Evolutionary conservation across 2,329 filamentous ascomycete genomes (phyloP).

Genomic region (Clarireedia hainanense): DNA sequence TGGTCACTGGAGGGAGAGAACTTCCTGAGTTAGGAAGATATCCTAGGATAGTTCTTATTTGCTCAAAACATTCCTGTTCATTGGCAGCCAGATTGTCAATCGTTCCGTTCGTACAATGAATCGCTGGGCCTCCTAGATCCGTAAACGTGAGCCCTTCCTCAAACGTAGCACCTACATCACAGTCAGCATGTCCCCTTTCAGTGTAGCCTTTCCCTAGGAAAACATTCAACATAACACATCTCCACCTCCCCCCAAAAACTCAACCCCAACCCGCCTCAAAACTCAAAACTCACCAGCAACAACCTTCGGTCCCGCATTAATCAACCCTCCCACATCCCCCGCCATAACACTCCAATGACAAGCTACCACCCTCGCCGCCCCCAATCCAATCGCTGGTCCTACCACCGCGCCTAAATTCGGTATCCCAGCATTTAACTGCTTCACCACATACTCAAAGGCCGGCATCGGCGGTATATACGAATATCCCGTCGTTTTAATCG

Average conservation of each 20-base stretch:
- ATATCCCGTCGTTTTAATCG: slow-evolving; percentile 46
- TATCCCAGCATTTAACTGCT: slow-evolving; percentile 55
- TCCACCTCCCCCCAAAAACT: no score
- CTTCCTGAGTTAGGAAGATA: slow-evolving; percentile 52
- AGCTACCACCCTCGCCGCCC: slow-evolving; percentile 51
- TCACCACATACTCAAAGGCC: slow-evolving; percentile 43
- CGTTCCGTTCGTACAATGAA: slow-evolving; percentile 59
- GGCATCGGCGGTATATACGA: slow-evolving; percentile 53
- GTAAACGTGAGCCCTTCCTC: slow-evolving; percentile 52
- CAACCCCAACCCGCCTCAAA: no score
- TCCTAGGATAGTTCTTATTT: slow-evolving; percentile 47
- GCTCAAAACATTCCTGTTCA: slow-evolving; percentile 54
- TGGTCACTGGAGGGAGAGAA: slow-evolving; percentile 42
- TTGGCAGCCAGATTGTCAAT: slow-evolving; percentile 56
- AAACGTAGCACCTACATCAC: slow-evolving; percentile 43
- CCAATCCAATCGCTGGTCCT: slow-evolving; percentile 56
- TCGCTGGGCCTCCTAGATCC: slow-evolving; percentile 50
- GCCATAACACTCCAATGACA: slow-evolving; percentile 63
- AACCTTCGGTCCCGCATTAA: slow-evolving; percentile 57
- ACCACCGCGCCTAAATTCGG: slow-evolving; percentile 56
- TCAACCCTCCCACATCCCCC: slow-evolving; percentile 50
- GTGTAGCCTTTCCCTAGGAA: no score
- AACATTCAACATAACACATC: no score
- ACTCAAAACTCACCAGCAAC: slow-evolving; percentile 36
- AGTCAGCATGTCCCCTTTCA: background rate